Base-by-base conservation (phyloP, 2,329 filamentous ascomycete species). In the Cordyceps fumosorosea region DNA sequence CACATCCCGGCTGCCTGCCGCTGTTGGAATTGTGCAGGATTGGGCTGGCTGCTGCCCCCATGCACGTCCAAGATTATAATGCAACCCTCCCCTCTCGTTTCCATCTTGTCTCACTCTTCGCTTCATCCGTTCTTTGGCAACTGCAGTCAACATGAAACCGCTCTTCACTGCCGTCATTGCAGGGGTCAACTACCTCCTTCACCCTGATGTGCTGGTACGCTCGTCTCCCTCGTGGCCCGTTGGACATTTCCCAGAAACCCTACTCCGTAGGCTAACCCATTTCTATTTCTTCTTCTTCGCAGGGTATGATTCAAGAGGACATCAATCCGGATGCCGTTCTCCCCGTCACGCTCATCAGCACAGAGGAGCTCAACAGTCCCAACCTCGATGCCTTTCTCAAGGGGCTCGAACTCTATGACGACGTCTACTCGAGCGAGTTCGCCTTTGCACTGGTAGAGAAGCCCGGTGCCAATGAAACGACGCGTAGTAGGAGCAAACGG, bases 251-350 rank as follows among this genome's bases (percentile, higher is more conserved):
- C 34, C 12, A 12, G 34, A 11, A 37, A 37, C 34, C 10, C 8
- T 11, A 29, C 29, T 29, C 29, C 29, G 29, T 29, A 37, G 34
- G 34, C 34, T 37, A 37, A 37, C 34, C 34, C 34, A 37, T 37
- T 37, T 1, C 44, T n/a, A 6, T 7, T 10, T 24, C n/a, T 22
- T 26, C 16, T 26, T 7, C 24, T 44, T 24, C 18, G n/a, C 26
- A 78, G 76, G 76, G 75, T 57, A 70, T 71, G 22, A 76, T 78
- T n/a, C 68, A 76, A 62, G 74, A 76, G 64, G 75, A 72, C 37
- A 77, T 77, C 63, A 73, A 76, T 24, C 71, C 76, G 0, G 75
- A 77, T 62, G 73, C 71, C 56, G 67, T 78, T 14, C 68, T 78
- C 18, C 76, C 76, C 10, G 74, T 78, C 22, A 77, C 76, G 14